These are phyloP conservation scores for Skeletonema menzelii DNA, from an alignment of 108 stramenopile genomes.

Conservation along the genomic window DNA sequence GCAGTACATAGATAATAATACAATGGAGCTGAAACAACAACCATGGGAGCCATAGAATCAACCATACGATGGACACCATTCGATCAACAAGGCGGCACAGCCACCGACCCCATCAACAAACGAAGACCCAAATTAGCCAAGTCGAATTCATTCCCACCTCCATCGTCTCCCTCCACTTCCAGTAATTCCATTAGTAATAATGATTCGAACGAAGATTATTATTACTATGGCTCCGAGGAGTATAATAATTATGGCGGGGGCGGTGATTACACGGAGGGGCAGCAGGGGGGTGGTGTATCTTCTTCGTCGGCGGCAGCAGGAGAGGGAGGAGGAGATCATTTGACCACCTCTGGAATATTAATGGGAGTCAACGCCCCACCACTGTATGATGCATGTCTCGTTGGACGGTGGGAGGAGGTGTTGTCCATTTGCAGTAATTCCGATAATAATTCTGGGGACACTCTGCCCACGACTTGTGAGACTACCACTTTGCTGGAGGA, in stretches of 20 bases:
- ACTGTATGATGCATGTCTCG: conserved; percentile 49
- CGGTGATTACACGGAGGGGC: background rate
- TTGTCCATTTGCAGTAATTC: conserved; percentile 27
- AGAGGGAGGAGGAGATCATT: conserved; percentile 1
- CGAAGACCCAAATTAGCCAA: background rate
- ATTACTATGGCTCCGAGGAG: conserved; percentile 3
- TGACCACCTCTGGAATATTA: conserved; percentile 18
- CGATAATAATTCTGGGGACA: background rate
- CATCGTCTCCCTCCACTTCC: conserved; percentile 5
- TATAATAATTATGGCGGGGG: conserved; percentile 1
- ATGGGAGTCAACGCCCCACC: conserved; percentile 53
- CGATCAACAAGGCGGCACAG: conserved; percentile 4
- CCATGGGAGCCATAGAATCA: conserved; percentile 31
- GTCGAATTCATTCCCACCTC: conserved; percentile 10
- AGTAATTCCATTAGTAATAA: conserved; percentile 21
- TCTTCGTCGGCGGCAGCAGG: background rate
- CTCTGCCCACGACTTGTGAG: background rate
- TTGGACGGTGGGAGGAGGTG: conserved; percentile 47
- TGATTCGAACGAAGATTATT: background rate
- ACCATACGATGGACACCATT: conserved; percentile 35
- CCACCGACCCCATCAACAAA: background rate
- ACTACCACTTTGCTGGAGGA: background rate
- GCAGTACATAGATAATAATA: no score
- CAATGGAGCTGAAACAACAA: no score
- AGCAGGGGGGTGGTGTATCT: background rate